phyloP scores from a whole-genome alignment of 169 alveolate species.

The Cryptosporidium canis region DNA sequence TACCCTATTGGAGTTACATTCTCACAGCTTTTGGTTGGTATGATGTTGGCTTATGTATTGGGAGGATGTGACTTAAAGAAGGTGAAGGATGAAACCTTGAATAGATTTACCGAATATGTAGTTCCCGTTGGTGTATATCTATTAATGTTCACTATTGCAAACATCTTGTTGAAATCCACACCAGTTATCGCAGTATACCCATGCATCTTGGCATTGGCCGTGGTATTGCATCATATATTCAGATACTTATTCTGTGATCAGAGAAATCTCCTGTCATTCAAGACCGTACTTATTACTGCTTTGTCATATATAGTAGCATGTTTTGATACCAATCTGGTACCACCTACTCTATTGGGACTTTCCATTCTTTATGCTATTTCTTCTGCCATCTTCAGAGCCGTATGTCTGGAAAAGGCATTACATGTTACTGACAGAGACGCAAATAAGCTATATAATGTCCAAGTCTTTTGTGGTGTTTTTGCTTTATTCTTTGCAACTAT shows the following conservation, averaged over 20 bases:
- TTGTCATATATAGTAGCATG: constrained; percentile 88
- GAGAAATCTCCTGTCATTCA: constrained; percentile 90
- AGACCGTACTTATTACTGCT: constrained; percentile 85
- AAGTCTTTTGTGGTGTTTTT: constrained; percentile 88
- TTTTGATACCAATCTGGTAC: constrained; percentile 89
- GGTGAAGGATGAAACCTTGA: constrained; percentile 76
- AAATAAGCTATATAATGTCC: constrained; percentile 91
- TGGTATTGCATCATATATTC: constrained; percentile 91
- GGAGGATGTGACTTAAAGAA: constrained; percentile 88
- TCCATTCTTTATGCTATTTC: constrained; percentile 88
- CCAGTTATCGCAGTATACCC: constrained; percentile 92
- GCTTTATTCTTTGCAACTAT: constrained; percentile 85
- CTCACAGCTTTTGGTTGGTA: constrained; percentile 92
- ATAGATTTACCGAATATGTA: constrained; percentile 75
- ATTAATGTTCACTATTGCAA: constrained; percentile 89
- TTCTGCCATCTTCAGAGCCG: constrained; percentile 92
- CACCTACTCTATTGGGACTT: constrained; percentile 87
- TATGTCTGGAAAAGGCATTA: constrained; percentile 89
- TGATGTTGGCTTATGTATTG: constrained; percentile 89
- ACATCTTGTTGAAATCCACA: constrained; percentile 86
- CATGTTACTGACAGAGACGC: constrained; percentile 91
- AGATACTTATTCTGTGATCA: constrained; percentile 93
- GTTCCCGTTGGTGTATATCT: constrained; percentile 89
- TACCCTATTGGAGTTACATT: constrained; percentile 91
- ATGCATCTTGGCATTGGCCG: constrained; percentile 90